phyloP scores from a whole-genome alignment of 2,329 filamentous ascomycete species.

The Alternaria atra region DNA sequence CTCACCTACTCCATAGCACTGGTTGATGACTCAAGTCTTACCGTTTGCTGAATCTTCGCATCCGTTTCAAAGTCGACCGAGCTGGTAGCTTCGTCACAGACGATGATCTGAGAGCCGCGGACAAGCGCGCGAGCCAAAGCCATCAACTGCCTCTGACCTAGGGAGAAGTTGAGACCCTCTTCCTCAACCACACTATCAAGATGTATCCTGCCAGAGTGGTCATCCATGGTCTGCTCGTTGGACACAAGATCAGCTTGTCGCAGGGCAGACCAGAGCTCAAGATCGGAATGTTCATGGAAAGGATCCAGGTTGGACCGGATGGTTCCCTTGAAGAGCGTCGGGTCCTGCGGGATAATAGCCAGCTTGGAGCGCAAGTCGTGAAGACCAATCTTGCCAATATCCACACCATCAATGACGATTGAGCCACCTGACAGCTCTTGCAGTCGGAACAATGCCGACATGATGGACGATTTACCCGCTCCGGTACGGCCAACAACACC shows the following conservation, averaged over 20 bases:
- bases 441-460: conserved; percentile 82
- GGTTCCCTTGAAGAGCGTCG: conserved; percentile 82
- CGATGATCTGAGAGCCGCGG: conserved; percentile 86
- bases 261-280: conserved; percentile 79
- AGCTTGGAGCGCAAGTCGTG: conserved; percentile 78
- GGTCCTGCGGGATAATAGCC: conserved; percentile 85
- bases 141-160: conserved; percentile 80
- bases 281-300: conserved; percentile 79
- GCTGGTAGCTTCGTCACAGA: conserved; percentile 91
- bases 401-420: conserved; percentile 60
- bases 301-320: conserved; percentile 83
- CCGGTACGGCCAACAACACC: conserved; percentile 84
- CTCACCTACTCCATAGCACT: not conserved
- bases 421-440: conserved; percentile 58
- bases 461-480: conserved; percentile 84
- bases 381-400: conserved; percentile 76
- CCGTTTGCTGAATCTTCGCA: conserved; percentile 87
- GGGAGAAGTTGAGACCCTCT: conserved; percentile 93
- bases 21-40: conserved; percentile 65
- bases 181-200: conserved; percentile 90
- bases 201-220: conserved; percentile 70
- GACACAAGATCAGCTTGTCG: conserved; percentile 77
- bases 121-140: conserved; percentile 91
- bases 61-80: conserved; percentile 80
- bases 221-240: conserved; percentile 56